Base-by-base conservation (phyloP, 2,329 filamentous ascomycete species). In the Trichoderma asperellum region DNA sequence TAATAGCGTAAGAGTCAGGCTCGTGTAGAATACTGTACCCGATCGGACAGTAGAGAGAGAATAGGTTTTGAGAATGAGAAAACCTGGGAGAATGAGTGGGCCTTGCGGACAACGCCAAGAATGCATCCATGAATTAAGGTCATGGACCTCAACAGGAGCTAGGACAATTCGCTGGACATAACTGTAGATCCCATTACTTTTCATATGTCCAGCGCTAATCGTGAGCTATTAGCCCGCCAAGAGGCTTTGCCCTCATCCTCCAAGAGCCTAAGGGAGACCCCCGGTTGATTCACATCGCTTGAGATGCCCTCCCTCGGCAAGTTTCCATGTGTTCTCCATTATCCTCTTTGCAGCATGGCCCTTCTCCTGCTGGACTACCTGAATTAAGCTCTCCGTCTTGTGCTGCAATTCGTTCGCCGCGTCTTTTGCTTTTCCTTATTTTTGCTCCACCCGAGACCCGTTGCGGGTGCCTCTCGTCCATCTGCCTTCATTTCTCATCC, bases 401-500 rank as follows among this genome's bases (percentile, higher is more conserved):
- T 24, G 14, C 43, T 49, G 43, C 43, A 24, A 18, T 24, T 53
- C 49, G 12, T 24, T 53, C 21, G 24, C 49, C 49, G 21, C 34
- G 2, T 27, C 12, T 12, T 12, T 24, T 14, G 24, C 49, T 24
- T 16, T 21, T 11, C 7, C n/a, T 5, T 16, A 27, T 52, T 35
- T 49, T 35, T 35, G 34, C 61, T 49, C 60, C 60, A 63, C 61
- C n/a, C 49, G 32, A 56, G 37, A 56, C 61, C 61, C 49, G 52
- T 57, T 47, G 35, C 62, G 18, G 52, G 62, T 57, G 62, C 37
- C 47, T 64, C 35, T 65, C 35, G 29, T 34, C 35, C 35, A 37
- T 56, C 62, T 47, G 62, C 56, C 27, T 57, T 65, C 52, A 65
- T 64, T 64, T 56, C 61, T 53, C 52, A 65, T 65, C 62, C 62